Evolutionary conservation across 1,284 basidiomycete genomes (phyloP).

Genomic region (Schizophyllum amplum): DNA sequence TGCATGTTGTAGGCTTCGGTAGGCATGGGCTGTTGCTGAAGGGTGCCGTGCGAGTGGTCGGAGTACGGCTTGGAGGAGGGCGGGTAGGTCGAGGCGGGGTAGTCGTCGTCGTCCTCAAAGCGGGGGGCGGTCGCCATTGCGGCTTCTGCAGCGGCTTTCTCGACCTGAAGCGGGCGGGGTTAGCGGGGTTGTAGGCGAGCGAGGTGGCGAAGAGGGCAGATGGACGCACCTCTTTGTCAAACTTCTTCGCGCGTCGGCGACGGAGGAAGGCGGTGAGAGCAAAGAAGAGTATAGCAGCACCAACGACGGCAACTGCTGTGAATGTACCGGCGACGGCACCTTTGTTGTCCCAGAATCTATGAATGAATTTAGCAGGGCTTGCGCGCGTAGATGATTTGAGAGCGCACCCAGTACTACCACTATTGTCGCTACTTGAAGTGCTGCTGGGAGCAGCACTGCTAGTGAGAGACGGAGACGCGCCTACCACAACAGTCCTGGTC

Average conservation of each 20-base stretch:
- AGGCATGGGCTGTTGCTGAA: slow-evolving; percentile 1
- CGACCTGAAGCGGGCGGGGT: too few relatives aligned
- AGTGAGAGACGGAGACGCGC: not conserved
- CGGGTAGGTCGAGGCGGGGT: not conserved
- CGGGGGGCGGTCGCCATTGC: not conserved
- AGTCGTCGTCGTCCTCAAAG: not conserved
- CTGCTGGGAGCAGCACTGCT: not conserved
- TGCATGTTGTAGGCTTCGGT: slow-evolving; percentile 6
- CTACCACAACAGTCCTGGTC: not conserved
- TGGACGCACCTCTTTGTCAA: slow-evolving; percentile 36
- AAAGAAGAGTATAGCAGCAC: slow-evolving; percentile 22
- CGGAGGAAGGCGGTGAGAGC: slow-evolving; percentile 28
- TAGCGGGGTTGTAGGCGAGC: too few relatives aligned
- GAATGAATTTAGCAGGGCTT: not conserved
- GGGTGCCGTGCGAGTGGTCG: slow-evolving; percentile 2
- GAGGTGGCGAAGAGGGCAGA: too few relatives aligned
- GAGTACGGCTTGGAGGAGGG: not conserved
- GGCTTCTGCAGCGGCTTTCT: not conserved
- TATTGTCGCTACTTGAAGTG: not conserved
- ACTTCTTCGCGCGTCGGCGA: slow-evolving; percentile 29
- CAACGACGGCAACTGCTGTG: slow-evolving; percentile 30
- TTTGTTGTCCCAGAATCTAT: slow-evolving; percentile 19
- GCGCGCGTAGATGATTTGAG: not conserved
- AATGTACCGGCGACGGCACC: slow-evolving; percentile 36
- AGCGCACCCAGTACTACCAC: not conserved